These are phyloP conservation scores for Kwoniella europaea DNA, from an alignment of 768 basidiomycete species.

Conservation along the genomic window DNA sequence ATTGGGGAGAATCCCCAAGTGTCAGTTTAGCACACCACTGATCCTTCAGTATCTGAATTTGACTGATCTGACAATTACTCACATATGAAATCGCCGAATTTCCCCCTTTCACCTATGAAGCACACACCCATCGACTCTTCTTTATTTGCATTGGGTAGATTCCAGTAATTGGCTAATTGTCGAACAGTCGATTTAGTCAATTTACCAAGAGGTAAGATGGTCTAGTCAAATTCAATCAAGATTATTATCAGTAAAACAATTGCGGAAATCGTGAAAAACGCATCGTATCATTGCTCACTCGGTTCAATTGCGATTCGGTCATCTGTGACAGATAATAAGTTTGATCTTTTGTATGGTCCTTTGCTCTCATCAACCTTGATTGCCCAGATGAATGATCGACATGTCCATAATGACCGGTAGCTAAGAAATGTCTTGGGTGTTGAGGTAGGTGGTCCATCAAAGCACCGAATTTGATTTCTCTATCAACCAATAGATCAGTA, in stretches of 20 bases:
- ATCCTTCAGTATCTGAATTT: not conserved
- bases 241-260: not conserved
- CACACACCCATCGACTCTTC: conserved; percentile 93
- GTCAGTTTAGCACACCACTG: too few relatives aligned
- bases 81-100: conserved; percentile 77
- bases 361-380: conserved; percentile 60
- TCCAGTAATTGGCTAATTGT: conserved; percentile 68
- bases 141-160: conserved; percentile 73
- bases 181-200: conserved; percentile 75
- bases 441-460: conserved; percentile 69
- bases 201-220: conserved; percentile 77
- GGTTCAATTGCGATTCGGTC: conserved; percentile 67
- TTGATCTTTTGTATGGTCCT: conserved; percentile 80
- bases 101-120: conserved; percentile 81
- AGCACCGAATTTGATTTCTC: conserved; percentile 90
- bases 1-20: too few relatives aligned
- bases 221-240: conserved; percentile 34
- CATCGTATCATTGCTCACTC: conserved; percentile 52
- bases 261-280: too few relatives aligned
- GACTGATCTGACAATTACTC: conserved; percentile 37
- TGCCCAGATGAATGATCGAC: conserved; percentile 64
- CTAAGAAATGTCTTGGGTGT: conserved; percentile 66
- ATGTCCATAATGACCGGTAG: conserved; percentile 89
- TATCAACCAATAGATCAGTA: conserved; percentile 49
- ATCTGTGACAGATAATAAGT: conserved; percentile 87